A percentile compares a stretch with the other conserved stretches of the same genome.
Evolutionary conservation across 768 basidiomycete species (phyloP).

Genomic region (Hygrophoropsis aurantiaca): DNA sequence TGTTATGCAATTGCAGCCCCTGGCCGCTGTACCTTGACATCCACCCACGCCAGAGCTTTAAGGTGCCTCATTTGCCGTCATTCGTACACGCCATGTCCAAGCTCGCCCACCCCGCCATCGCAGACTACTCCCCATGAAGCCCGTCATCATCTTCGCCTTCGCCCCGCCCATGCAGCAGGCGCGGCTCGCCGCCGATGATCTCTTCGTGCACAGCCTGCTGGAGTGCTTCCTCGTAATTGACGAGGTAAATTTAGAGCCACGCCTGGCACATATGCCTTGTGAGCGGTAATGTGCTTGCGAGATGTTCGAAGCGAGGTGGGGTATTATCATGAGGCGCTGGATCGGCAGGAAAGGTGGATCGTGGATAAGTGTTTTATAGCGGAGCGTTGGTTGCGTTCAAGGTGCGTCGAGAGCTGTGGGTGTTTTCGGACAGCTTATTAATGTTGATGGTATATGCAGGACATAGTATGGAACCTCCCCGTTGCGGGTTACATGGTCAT

Average conservation of each 20-base stretch:
- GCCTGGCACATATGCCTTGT: constrained; percentile 88
- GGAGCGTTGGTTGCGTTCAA: constrained; percentile 94
- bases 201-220: constrained; percentile 80
- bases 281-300: constrained; percentile 68
- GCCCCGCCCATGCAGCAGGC: constrained; percentile 94
- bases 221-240: constrained; percentile 91
- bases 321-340: constrained; percentile 93
- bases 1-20: constrained; percentile 55
- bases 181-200: constrained; percentile 86
- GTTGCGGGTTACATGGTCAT: constrained; percentile 96
- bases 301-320: constrained; percentile 90
- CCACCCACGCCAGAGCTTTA: constrained; percentile 93
- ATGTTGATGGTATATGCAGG: constrained; percentile 43
- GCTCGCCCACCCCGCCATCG: constrained; percentile 90
- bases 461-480: constrained; percentile 94
- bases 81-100: constrained; percentile 99
- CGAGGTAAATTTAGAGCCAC: constrained; percentile 76
- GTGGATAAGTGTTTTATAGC: constrained; percentile 90
- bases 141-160: constrained; percentile 89
- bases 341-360: constrained; percentile 90
- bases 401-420: constrained; percentile 46
- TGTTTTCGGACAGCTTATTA: background rate
- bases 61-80: constrained; percentile 96
- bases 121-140: constrained; percentile 86
- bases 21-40: constrained; percentile 97